Conservation (phyloP, 2,329 filamentous ascomycete genomes). For the Diaporthe batatas region DNA sequence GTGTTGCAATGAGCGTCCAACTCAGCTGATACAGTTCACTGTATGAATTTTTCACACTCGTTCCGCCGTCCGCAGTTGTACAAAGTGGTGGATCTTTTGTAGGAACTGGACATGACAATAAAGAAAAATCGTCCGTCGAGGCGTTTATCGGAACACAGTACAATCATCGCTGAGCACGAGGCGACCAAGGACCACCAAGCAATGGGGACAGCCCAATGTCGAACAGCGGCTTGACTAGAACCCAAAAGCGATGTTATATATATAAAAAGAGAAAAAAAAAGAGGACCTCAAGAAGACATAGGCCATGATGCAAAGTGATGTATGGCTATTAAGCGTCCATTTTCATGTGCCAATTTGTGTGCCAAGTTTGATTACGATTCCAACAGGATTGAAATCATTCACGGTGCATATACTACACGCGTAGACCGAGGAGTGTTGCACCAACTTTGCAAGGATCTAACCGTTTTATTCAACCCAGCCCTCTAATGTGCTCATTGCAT, state of each 20-base stretch:
- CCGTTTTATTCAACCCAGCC: conserved; percentile 24
- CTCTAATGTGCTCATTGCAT: conserved; percentile 41
- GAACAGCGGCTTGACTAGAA: not conserved
- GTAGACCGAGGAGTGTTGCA: not conserved
- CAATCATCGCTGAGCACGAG: not conserved
- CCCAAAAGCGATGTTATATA: not conserved
- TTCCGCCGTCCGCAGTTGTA: not conserved
- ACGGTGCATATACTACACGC: not conserved
- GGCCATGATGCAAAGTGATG: not conserved
- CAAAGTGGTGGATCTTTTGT: not conserved
- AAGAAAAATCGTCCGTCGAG: not conserved
- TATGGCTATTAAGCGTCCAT: no score
- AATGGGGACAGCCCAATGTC: conserved; percentile 8
- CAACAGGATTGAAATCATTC: not conserved
- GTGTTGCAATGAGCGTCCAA: not conserved
- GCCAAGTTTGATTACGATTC: not conserved
- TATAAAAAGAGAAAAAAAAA: not conserved
- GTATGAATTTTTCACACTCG: not conserved
- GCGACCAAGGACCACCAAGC: not conserved
- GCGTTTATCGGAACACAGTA: conserved; percentile 6
- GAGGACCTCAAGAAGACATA: not conserved
- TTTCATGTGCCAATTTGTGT: not conserved
- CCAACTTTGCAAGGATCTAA: not conserved
- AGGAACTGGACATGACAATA: not conserved
- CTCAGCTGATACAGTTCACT: not conserved